Conservation (phyloP, 225 moss, liverwort and hornwort genomes). For the Lunularia cruciata region DNA sequence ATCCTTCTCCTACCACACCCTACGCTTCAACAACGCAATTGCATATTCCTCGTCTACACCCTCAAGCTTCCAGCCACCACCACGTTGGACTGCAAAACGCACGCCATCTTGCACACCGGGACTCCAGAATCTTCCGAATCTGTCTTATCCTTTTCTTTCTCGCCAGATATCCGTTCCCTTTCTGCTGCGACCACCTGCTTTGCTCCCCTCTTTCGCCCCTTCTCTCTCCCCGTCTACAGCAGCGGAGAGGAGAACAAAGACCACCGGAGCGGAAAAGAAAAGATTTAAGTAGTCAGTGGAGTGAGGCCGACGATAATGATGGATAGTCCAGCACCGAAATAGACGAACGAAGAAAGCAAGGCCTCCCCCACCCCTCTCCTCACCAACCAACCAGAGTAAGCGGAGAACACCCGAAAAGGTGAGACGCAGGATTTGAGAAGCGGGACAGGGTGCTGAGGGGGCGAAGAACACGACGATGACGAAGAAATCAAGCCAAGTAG, state of each 20-base stretch:
- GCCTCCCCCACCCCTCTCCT: too few species aligned
- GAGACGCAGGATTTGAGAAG: too few species aligned
- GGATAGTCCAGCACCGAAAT: too few species aligned
- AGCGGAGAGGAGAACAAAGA: neutral
- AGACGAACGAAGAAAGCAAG: too few species aligned
- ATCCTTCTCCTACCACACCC: neutral
- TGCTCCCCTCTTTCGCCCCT: neutral
- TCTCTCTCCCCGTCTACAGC: neutral
- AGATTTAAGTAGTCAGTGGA: neutral
- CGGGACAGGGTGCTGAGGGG: too few species aligned
- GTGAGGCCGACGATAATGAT: neutral
- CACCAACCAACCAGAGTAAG: too few species aligned
- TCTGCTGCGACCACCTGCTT: neutral
- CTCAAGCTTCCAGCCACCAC: conserved; percentile 1
- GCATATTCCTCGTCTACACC: too few species aligned
- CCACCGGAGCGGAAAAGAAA: neutral
- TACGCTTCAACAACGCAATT: neutral
- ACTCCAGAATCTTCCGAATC: conserved; percentile 10
- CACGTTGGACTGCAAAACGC: conserved; percentile 6
- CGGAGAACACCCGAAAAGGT: too few species aligned
- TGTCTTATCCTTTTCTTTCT: conserved; percentile 9
- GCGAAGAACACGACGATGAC: too few species aligned
- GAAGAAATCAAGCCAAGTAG: too few species aligned
- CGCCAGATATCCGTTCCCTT: neutral
- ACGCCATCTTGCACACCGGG: neutral